Base-by-base conservation (phyloP, 768 basidiomycete genomes). In the Rhodotorula sphaerocarpa region DNA sequence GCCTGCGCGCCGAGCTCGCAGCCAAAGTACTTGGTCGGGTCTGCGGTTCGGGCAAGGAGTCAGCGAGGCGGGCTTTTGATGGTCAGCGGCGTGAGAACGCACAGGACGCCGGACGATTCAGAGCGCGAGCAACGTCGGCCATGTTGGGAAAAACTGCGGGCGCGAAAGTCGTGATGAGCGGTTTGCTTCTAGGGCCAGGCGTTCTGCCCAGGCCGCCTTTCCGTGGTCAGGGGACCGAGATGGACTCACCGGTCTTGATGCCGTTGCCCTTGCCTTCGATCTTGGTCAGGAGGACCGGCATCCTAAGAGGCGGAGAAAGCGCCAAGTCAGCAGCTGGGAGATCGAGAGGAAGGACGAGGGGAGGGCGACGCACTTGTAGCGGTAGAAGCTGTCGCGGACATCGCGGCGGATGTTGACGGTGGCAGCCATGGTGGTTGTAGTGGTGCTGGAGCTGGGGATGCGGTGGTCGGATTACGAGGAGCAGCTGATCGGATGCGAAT, bases 251-350 rank as follows among this genome's bases (percentile, higher is more conserved):
- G 14, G 95, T 99, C 80, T 99, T 99, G 79, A 99, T 97, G 72
- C 95, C 95, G 75, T 99, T 99, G 64, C 95, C 95, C 77, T 91
- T 92, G 72, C 95, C 95, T 79, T 99, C 95, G 41, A 97, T 91
- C 80, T 97, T 97, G 67, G 87, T 93, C 67, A 83, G 81, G 66
- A 99, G 83, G 62, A 91, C 75, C 59, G 95, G 95, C 95, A 99
- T 99, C 69, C 90, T 92, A 44, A 47, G 20, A 18, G 18, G 15
- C 28, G n/a, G 25, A 41, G 34, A 27, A 25, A 25, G 11, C 28
- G 16, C 33, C 18, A 14, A 2, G 20, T 23, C 39, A 20, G 12
- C 20, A 33, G 2, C 7, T 20, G 36, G 10, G 5, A n/a, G 20
- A 4, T 21, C 53, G 23, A 5, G 5, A 31, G 15, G 9, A 28